These are phyloP conservation scores for Polyplosphaeria fusca DNA, from an alignment of 495 filamentous ascomycete species.

Conservation along the genomic window DNA sequence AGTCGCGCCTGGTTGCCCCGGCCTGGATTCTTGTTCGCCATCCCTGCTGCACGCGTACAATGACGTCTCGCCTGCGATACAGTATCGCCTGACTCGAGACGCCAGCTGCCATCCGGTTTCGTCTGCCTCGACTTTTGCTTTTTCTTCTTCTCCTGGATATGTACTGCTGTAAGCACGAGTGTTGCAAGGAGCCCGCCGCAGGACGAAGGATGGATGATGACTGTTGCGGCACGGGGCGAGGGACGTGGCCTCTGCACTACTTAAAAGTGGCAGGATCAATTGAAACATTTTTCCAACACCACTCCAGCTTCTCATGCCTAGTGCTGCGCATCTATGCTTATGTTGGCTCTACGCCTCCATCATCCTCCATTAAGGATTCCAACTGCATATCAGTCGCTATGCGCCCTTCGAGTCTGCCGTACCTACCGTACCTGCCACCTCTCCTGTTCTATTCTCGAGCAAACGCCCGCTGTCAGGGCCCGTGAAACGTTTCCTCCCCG, in stretches of 20 bases:
- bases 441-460: constrained; percentile 10
- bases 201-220: not conserved
- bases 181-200: no score
- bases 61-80: constrained; percentile 6
- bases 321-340: constrained; percentile 7
- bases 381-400: not conserved
- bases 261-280: constrained; percentile 6
- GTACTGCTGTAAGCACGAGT: no score
- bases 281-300: constrained; percentile 7
- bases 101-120: not conserved
- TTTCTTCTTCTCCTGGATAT: no score
- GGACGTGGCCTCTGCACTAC: constrained; percentile 11
- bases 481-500: constrained; percentile 51
- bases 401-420: constrained; percentile 17
- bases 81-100: constrained; percentile 7
- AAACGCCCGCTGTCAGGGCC: constrained; percentile 43
- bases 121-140: not conserved
- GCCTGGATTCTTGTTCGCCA: constrained; percentile 5
- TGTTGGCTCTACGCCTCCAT: constrained; percentile 18
- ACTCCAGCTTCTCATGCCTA: constrained; percentile 1
- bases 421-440: constrained; percentile 18
- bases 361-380: constrained; percentile 1
- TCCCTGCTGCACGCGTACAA: not conserved
- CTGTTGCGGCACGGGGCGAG: not conserved
- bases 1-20: constrained; percentile 4